Evolutionary conservation across 495 filamentous ascomycete genomes (phyloP), one percentile per base, ranked within the genome.

Genomic region (Neurospora sp.): DNA sequence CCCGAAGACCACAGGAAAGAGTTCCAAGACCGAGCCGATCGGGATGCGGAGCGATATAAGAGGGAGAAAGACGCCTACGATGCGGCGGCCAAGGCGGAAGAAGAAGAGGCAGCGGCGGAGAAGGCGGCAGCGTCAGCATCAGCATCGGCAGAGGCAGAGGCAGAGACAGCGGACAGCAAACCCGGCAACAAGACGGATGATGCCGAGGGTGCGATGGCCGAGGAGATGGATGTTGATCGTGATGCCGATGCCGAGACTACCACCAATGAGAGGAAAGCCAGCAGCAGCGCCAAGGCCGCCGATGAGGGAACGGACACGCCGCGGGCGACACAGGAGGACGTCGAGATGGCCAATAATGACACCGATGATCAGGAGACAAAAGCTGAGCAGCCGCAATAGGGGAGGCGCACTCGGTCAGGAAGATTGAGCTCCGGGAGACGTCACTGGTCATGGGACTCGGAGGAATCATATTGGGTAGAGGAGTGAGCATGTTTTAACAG

Each of bases 311-410:
- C 71, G 7, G 73, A 69, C 4, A 74, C 73, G 20, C 69, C 74
- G 27, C 71, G 70, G 70, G 70, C 71, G 44, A 71, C 73, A 45
- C 78, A 81, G 71, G 81, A 84, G 71, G 83, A 85, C 72, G 78
- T 83, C 9, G 81, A 85, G 75, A 85, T 85, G 83, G 77, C 40
- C 12, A 78, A 81, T 31, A 79, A 82, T 44, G 81, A 81, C 68
- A 79, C 78, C 7, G 80, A 82, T 38, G 44, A 65, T 17, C 77
- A 79, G 70, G 79, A 81, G 75, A 81, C 79, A 31, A 75, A 77
- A 53, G 70, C 70, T 8, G 79, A 79, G n/a, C 74, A 78, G 73
- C n/a, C 44, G 70, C 31, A 71, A 68, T 71, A 71, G 44, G 27
- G 10, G 40, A 41, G 44, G n/a, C 68, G 68, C 22, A 38, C 68